A percentile compares a stretch with the other conserved stretches of the same genome.
Evolutionary conservation across 1,139 yeast genomes (phyloP).

Genomic region (Kodamaea sp.): DNA sequence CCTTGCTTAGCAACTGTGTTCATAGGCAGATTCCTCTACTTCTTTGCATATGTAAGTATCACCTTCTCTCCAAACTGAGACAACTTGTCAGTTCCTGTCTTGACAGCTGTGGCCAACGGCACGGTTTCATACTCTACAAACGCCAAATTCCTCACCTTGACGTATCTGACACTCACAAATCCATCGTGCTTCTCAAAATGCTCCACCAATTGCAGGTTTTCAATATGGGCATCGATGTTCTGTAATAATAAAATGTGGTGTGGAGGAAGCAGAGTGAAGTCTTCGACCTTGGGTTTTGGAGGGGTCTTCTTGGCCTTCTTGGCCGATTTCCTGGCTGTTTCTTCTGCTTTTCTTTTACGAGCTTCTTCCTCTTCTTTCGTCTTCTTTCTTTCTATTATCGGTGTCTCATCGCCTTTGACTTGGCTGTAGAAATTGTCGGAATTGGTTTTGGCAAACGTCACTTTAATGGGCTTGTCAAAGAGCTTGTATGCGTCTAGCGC

Average conservation of each 20-base stretch:
- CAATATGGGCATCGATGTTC: conserved; percentile 45
- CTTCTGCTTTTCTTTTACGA: conserved; percentile 11
- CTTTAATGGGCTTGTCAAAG: conserved; percentile 56
- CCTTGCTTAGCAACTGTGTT: conserved; percentile 8
- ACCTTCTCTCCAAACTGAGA: conserved; percentile 25
- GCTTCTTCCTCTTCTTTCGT: conserved; percentile 7
- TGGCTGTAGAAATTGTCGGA: conserved; percentile 42
- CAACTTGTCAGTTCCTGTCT: conserved; percentile 16
- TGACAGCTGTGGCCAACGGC: conserved; percentile 27
- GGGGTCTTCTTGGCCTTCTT: conserved; percentile 9
- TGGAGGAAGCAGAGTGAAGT: conserved; percentile 55
- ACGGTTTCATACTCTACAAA: conserved; percentile 76
- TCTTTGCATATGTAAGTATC: conserved; percentile 38
- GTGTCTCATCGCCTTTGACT: conserved; percentile 15
- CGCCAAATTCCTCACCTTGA: conserved; percentile 68
- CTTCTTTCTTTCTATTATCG: conserved; percentile 17
- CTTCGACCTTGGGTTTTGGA: conserved; percentile 20
- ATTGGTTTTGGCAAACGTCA: conserved; percentile 42
- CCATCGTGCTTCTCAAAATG: conserved; percentile 56
- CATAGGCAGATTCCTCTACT: too few species aligned
- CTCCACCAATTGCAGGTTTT: conserved; percentile 31
- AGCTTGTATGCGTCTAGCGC: conserved; percentile 45
- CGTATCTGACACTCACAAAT: conserved; percentile 64
- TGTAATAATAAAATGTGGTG: conserved; percentile 72
- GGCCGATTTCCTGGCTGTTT: conserved; percentile 15